Base-by-base conservation (phyloP, 768 basidiomycete species). In the Boletus tomentosulus region DNA sequence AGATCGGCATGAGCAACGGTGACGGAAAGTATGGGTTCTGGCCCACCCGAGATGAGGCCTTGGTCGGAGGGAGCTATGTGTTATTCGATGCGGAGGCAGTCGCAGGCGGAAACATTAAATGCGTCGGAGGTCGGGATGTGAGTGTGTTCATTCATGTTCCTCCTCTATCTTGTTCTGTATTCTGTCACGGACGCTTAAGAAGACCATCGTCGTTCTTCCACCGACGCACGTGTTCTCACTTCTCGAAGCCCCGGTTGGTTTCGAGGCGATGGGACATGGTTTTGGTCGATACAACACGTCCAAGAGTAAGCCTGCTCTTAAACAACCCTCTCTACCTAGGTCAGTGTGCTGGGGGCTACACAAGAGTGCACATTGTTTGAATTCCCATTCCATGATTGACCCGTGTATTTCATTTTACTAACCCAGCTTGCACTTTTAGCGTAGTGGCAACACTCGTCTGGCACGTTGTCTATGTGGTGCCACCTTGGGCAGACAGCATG, bases 211-310 rank as follows among this genome's bases (percentile, higher is more conserved):
- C 87, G 90, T 79, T 58, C 55, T 59, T 60, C 77, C 71, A 88
- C 84, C 85, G 81, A 78, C 76, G 89, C 28, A 54, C 53, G 52
- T 56, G 59, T 50, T 35, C 37, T 55, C 27, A 24, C 58, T 52
- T 59, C 61, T 59, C 54, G 77, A 80, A 91, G 73, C 87, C 85
- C 82, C 66, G 22, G 78, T 62, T 69, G 84, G 84, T 87, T 82
- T 69, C 61, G 44, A 57, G 60, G 56, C 30, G 53, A 30, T 56
- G 41, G 48, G 51, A 48, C 44, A 67, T 57, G 64, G 62, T 48
- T 72, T 73, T 80, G 89, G 88, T 87, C 85, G 95, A 98, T 98
- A 95, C 93, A 87, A 89, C 73, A 59, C 80, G 89, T 91, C 95
- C 95, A 67, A 97, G 64, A 96, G 74, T 44, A 74, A 87, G 41